A percentile compares a stretch with the other conserved stretches of the same genome.
Evolutionary conservation across 1,284 basidiomycete genomes (phyloP).

Genomic region (Papiliotrema fonsecae): DNA sequence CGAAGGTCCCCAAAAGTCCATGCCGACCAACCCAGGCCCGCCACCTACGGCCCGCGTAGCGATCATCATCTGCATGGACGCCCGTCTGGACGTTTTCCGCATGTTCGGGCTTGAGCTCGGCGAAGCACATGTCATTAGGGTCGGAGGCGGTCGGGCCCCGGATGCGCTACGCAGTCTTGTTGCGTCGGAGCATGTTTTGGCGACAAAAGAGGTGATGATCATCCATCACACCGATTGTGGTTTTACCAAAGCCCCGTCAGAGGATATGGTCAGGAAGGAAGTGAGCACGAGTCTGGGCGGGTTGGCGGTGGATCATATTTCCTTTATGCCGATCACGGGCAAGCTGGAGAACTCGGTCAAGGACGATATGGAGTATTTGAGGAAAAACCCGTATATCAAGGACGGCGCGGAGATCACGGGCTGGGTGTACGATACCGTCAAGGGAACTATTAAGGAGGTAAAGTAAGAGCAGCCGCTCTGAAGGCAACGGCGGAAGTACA

Average conservation of each 20-base stretch:
- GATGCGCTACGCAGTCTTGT: conserved; percentile 23
- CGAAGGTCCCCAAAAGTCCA: conserved; percentile 1
- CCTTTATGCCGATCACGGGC: conserved; percentile 11
- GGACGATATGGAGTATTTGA: conserved; percentile 14
- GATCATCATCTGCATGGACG: conserved; percentile 23
- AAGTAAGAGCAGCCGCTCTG: neutral
- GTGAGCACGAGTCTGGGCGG: conserved; percentile 8
- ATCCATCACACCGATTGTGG: conserved; percentile 26
- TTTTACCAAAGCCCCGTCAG: conserved; percentile 11
- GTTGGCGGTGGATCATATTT: conserved; percentile 9
- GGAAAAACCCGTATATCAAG: conserved; percentile 10
- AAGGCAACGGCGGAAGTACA: no score
- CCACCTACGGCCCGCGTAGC: conserved; percentile 13
- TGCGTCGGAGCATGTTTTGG: conserved; percentile 24
- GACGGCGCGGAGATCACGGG: conserved; percentile 12
- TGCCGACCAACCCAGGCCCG: conserved; percentile 11
- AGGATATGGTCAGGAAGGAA: conserved; percentile 9
- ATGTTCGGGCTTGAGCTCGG: conserved; percentile 21
- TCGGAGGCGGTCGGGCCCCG: conserved; percentile 20
- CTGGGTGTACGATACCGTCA: conserved; percentile 13
- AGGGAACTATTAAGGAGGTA: conserved; percentile 13
- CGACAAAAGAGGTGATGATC: conserved; percentile 21
- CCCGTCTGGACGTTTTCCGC: conserved; percentile 17
- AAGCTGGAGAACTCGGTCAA: conserved; percentile 7
- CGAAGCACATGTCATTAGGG: conserved; percentile 22